A percentile compares a stretch with the other conserved stretches of the same genome.
Evolutionary conservation across 805 yeast species (phyloP).

Genomic region (Nakazawaea siamensis): DNA sequence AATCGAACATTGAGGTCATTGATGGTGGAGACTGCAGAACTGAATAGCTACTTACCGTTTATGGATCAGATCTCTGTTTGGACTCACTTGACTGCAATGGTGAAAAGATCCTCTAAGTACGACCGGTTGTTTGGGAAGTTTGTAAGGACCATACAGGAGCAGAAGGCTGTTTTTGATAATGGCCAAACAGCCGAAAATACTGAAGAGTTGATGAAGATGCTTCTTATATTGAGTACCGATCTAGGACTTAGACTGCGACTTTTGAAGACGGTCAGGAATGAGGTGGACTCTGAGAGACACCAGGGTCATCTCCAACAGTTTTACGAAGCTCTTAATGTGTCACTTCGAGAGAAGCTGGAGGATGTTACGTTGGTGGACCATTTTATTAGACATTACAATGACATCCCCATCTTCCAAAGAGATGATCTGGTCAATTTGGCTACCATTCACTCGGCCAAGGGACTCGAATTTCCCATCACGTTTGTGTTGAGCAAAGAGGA

Average conservation of each 20-base stretch:
- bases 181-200: conserved; percentile 28
- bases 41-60: conserved; percentile 14
- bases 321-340: conserved; percentile 24
- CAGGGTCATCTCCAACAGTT: conserved; percentile 26
- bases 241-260: conserved; percentile 27
- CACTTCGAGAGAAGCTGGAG: conserved; percentile 17
- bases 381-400: conserved; percentile 33
- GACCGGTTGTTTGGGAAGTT: conserved; percentile 18
- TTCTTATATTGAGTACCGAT: conserved; percentile 23
- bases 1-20: conserved; percentile 10
- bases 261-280: conserved; percentile 18
- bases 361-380: conserved; percentile 25
- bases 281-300: conserved; percentile 17
- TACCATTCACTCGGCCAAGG: conserved; percentile 70
- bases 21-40: conserved; percentile 5
- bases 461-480: conserved; percentile 65
- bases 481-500: conserved; percentile 30
- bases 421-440: conserved; percentile 41
- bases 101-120: conserved; percentile 6
- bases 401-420: conserved; percentile 21
- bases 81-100: conserved; percentile 11
- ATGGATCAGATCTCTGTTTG: conserved; percentile 9
- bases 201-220: conserved; percentile 22
- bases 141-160: conserved; percentile 10
- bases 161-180: conserved; percentile 15